Conservation (phyloP, 2,329 filamentous ascomycete genomes). For the Nemania sp. region DNA sequence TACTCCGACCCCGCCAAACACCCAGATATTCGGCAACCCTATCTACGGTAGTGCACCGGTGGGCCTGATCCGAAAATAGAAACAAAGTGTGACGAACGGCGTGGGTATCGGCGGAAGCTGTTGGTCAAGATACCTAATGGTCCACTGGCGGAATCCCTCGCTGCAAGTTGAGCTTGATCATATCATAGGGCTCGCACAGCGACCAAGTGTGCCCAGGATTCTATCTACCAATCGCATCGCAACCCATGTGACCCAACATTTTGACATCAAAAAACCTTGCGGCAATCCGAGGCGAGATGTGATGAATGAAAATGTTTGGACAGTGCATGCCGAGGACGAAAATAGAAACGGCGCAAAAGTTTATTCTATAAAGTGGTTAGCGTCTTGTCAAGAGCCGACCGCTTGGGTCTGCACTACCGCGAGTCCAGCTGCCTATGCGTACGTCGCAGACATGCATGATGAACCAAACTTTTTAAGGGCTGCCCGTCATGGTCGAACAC, state of each 20-base stretch:
- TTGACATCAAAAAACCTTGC: background rate
- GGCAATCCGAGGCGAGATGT: background rate
- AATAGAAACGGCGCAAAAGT: background rate
- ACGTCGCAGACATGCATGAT: constrained; percentile 16
- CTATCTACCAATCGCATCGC: background rate
- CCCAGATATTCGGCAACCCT: constrained; percentile 6
- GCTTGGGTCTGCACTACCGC: background rate
- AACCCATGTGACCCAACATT: background rate
- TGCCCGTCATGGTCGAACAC: background rate
- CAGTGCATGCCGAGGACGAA: background rate
- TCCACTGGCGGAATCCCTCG: constrained; percentile 10
- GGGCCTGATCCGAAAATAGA: constrained; percentile 28
- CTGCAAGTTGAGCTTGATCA: constrained; percentile 19
- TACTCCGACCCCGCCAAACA: constrained; percentile 8
- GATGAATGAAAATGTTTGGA: background rate
- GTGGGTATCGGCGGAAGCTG: background rate
- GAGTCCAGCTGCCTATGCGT: background rate
- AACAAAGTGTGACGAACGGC: constrained; percentile 14
- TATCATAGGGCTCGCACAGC: constrained; percentile 27
- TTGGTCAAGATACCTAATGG: constrained; percentile 1
- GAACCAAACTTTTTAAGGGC: constrained; percentile 23
- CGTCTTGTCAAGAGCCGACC: background rate
- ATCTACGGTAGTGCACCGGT: constrained; percentile 5
- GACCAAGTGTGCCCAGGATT: background rate
- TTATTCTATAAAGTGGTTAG: background rate